A percentile compares a stretch with the other conserved stretches of the same genome.
Conservation (phyloP, 306 rosid genomes). For the Ceratonia siliqua region DNA sequence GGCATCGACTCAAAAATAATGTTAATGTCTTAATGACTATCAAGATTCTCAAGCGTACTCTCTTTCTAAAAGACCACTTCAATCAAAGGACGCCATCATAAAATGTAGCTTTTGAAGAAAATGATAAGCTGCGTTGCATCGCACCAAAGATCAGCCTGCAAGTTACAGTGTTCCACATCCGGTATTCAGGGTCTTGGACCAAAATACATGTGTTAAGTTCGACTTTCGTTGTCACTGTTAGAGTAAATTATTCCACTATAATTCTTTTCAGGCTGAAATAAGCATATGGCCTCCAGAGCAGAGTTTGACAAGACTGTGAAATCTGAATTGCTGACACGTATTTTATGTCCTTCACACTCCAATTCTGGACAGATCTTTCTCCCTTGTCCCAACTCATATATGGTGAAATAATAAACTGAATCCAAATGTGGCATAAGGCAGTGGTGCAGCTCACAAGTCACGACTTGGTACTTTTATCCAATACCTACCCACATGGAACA, state of each 20-base stretch:
- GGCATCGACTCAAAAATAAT: constrained; percentile 14
- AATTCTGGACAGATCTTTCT: neutral
- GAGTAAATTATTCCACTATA: constrained; percentile 10
- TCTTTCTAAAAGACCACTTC: constrained; percentile 26
- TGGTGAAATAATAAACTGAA: neutral
- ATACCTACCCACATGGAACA: constrained; percentile 35
- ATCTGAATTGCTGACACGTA: too few relatives aligned
- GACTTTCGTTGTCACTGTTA: constrained; percentile 19
- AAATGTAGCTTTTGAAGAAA: neutral
- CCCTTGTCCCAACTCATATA: neutral
- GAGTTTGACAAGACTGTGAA: neutral
- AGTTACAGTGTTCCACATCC: constrained; percentile 19
- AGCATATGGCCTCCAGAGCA: neutral
- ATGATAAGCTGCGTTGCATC: constrained; percentile 1
- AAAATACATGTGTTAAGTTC: neutral
- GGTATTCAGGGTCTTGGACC: neutral
- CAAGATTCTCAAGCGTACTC: constrained; percentile 21
- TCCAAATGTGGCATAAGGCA: constrained; percentile 34
- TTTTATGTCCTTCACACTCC: constrained; percentile 21
- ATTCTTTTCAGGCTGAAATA: neutral
- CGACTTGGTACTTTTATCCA: constrained; percentile 49
- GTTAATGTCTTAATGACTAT: constrained; percentile 22
- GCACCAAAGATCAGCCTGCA: constrained; percentile 32
- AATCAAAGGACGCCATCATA: constrained; percentile 35
- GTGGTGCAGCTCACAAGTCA: constrained; percentile 40